Percentiles rank a stretch among this genome's conserved stretches.
Evolutionary conservation across 371 early-diverging fungal genomes (phyloP).

Genomic region (Fennellomyces sp.): DNA sequence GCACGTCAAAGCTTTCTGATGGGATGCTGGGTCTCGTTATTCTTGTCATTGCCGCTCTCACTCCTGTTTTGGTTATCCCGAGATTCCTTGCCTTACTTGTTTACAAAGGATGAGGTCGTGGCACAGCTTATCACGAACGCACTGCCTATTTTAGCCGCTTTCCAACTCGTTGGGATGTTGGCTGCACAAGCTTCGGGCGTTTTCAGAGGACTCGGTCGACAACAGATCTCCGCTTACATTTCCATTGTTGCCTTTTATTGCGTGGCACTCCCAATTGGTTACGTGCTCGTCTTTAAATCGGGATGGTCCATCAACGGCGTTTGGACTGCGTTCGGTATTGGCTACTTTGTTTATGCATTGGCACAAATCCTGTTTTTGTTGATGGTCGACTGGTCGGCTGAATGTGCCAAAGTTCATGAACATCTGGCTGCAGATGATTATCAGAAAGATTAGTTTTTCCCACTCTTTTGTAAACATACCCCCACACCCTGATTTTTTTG

Average conservation of each 20-base stretch:
- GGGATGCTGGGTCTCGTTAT: constrained; percentile 3
- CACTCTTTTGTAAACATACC: too few species aligned
- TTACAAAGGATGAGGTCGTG: constrained; percentile 63
- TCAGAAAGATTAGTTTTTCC: too few species aligned
- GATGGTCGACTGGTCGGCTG: constrained; percentile 10
- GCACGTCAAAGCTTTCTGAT: not conserved
- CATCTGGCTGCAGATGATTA: too few species aligned
- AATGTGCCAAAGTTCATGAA: constrained; percentile 2
- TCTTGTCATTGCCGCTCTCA: constrained; percentile 7
- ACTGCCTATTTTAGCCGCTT: constrained; percentile 72
- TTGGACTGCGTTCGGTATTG: constrained; percentile 60
- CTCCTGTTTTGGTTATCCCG: constrained; percentile 31
- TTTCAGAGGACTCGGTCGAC: constrained; percentile 65
- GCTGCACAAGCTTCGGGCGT: constrained; percentile 63
- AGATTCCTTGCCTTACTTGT: constrained; percentile 54
- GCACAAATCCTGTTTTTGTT: constrained; percentile 9
- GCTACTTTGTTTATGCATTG: constrained; percentile 25
- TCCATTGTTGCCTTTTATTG: constrained; percentile 54
- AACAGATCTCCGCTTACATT: constrained; percentile 60
- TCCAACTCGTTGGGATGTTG: constrained; percentile 67
- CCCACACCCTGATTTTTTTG: too few species aligned
- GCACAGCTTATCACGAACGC: constrained; percentile 61
- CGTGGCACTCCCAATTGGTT: constrained; percentile 63
- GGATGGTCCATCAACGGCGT: constrained; percentile 57
- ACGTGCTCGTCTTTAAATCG: constrained; percentile 47